Base-by-base conservation (phyloP, 805 yeast species). In the Hanseniaspora mollemarum region DNA sequence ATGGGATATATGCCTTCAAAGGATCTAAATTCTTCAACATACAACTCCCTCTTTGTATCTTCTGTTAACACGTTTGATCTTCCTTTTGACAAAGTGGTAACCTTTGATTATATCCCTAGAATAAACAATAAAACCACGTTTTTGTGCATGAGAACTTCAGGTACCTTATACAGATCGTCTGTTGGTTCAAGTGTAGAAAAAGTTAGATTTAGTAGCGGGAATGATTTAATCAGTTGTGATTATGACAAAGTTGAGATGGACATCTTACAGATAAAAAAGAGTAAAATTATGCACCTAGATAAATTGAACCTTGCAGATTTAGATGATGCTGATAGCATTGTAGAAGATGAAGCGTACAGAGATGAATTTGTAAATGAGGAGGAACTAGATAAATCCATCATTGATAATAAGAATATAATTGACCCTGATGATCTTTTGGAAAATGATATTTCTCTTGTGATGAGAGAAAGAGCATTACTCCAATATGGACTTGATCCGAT, bases 111-210 rank as follows among this genome's bases (percentile, higher is more conserved):
- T 61, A 76, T 80, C n/a, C 78, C 81, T 0, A 58, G 59, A 43
- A 78, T 75, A 52, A 67, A 77, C 2, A 72, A 79, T 21, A 74
- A 77, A 1, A 74, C 83, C 8, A 78, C 81, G 57, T 71, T 85
- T 52, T 78, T 88, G 26, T 87, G 96, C 63, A 82, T 88, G 83
- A 71, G 96, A 56, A 94, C 86, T 59, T 83, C 94, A 0, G 96
- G 96, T 3, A 81, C 85, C 49, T 80, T 87, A 0, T 87, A 83
- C 64, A 71, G 82, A 53, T 84, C 84, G 88, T 75, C 81, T 0
- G 83, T 81, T 0, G 66, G 70, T 1, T 90, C 84, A 60, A 75
- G 83, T 45, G 79, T 79, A 29, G 77, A 78, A 33, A 71, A 79
- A 8, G 61, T 83, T 8, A 70, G 69, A 15, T 83, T 87, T 64